phyloP scores from a whole-genome alignment of 2,329 filamentous ascomycete species.

The Albophoma yamanashiensis region DNA sequence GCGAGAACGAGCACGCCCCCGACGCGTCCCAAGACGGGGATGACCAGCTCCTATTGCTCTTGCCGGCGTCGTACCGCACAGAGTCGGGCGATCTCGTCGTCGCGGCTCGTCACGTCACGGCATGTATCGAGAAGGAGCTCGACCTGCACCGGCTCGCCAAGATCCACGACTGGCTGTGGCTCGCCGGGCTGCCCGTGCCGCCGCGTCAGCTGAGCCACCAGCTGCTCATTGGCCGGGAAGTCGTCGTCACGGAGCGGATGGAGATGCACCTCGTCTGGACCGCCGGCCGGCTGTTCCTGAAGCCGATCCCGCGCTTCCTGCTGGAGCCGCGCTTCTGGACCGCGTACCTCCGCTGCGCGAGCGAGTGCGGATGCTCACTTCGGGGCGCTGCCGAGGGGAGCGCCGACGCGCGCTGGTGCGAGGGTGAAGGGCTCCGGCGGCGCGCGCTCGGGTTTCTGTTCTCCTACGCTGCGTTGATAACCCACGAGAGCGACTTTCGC shows the following conservation, averaged over 20 bases:
- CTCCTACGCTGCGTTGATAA: conserved; percentile 10
- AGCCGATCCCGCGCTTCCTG: conserved; percentile 23
- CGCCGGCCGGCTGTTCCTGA: conserved; percentile 17
- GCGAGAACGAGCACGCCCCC: background rate
- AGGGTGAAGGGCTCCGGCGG: background rate
- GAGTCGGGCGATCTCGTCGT: conserved; percentile 4
- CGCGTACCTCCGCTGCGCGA: background rate
- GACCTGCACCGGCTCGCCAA: conserved; percentile 4
- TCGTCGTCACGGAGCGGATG: conserved; percentile 17
- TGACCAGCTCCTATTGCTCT: conserved; percentile 1
- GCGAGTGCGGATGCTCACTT: background rate
- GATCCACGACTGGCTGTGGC: conserved; percentile 4
- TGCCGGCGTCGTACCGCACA: conserved; percentile 27
- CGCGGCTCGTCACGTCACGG: background rate
- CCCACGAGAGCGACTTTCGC: conserved; percentile 22
- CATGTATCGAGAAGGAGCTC: conserved; percentile 5
- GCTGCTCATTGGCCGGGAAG: conserved; percentile 11
- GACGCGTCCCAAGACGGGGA: background rate
- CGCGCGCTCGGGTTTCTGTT: conserved; percentile 3
- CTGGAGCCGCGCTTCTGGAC: conserved; percentile 12
- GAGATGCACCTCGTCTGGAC: conserved; percentile 20
- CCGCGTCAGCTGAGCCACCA: conserved; percentile 15
- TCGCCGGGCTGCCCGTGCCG: conserved; percentile 1
- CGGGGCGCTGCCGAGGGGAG: too few species aligned
- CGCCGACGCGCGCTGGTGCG: background rate